Evolutionary conservation across 306 rosid genomes (phyloP), one percentile per base, ranked within the genome.

Genomic region (Begonia loranthoides): DNA sequence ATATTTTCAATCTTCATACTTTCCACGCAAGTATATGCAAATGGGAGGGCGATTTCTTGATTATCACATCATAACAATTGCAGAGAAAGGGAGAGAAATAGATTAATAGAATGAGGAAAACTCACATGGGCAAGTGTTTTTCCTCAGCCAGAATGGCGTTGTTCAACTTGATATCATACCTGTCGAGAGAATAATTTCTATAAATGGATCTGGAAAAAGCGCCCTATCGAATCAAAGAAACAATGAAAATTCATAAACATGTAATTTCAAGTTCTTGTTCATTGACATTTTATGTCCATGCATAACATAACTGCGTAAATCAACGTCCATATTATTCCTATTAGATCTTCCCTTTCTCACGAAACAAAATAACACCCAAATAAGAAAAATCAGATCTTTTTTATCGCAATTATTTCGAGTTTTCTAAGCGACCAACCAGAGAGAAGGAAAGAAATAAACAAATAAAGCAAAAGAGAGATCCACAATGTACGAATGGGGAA

Each of bases 61-160:
- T 28, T 28, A 4, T 7, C 36, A 28, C 36, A 28, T 5, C 36
- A 28, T 19, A 19, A 19, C 22, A 19, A 19, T 19, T 19, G 22
- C 22, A 19, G 22, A 19, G 22, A 19, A 19, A 2, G 22, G 22
- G 22, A 19, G 22, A 19, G 1, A 28, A 28, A 28, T 28, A 5
- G 36, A 28, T 4, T 7, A 0, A 28, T 28, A 28, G 36, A 28
- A 16, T 12, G 39, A 59, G 49, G 15, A 17, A 59, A 71, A 63
- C 65, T 60, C 72, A 90, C 97, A 90, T 90, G 12, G 87, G 79
- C 51, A 82, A 68, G 73, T 90, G 95, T 67, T 85, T 90, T 19
- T 85, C 97, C 75, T 90, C 95, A 0, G 97, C 92, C 54, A 85
- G 86, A 67, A 82, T 82, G 13, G 94, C 94, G 69, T 85, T 43